These are phyloP conservation scores for Zoysia japonica DNA, from an alignment of 176 grass and related monocot species.

Conservation along the genomic window DNA sequence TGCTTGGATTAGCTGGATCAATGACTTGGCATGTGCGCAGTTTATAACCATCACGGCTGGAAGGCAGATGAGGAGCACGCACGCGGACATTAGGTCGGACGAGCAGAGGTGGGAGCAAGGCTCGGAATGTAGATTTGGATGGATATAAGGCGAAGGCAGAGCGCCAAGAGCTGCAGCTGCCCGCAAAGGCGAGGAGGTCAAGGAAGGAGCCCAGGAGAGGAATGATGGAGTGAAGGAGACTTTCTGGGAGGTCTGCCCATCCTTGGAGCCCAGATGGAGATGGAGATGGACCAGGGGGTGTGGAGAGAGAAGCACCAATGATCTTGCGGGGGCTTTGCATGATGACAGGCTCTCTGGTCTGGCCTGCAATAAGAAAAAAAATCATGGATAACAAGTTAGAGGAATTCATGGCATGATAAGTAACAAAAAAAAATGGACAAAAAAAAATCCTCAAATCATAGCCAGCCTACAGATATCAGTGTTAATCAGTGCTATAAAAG, in stretches of 20 bases:
- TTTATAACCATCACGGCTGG: background rate
- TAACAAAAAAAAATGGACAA: background rate
- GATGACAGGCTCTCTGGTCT: background rate
- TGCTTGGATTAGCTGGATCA: slow-evolving; percentile 12
- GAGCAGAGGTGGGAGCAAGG: slow-evolving; percentile 39
- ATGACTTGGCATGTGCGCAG: slow-evolving; percentile 18
- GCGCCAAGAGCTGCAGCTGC: slow-evolving; percentile 49
- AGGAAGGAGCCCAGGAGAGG: slow-evolving; percentile 28
- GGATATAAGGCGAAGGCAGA: slow-evolving; percentile 21
- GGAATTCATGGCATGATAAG: background rate
- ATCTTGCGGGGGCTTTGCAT: slow-evolving; percentile 25
- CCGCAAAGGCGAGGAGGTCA: slow-evolving; percentile 42
- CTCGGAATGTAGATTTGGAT: slow-evolving; percentile 1
- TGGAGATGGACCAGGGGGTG: no score
- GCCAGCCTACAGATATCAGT: no score
- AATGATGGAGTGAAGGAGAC: slow-evolving; percentile 34
- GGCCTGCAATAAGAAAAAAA: slow-evolving; percentile 1
- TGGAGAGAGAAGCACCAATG: background rate
- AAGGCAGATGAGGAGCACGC: background rate
- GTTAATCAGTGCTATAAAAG: no score
- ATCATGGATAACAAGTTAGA: background rate
- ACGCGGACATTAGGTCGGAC: slow-evolving; percentile 9
- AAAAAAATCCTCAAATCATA: no score
- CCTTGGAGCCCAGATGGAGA: background rate
- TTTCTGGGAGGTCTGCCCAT: slow-evolving; percentile 42